phyloP scores from a whole-genome alignment of 2,329 filamentous ascomycete species.

The Clonostachys rosea region DNA sequence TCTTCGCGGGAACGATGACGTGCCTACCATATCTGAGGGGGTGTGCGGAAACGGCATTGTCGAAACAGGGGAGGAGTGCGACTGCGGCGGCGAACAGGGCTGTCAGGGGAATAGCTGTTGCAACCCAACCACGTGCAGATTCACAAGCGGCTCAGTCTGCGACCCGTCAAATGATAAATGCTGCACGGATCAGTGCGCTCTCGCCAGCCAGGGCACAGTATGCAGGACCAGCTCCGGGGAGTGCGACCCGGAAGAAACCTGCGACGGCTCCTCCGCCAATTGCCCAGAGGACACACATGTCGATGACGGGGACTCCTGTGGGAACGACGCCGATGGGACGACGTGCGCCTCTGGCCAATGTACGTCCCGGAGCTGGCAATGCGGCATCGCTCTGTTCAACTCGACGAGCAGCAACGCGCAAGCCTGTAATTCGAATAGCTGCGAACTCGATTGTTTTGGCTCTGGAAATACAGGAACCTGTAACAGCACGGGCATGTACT shows the following conservation, averaged over 20 bases:
- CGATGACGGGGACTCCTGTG: conserved; percentile 69
- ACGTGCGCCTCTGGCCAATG: conserved; percentile 90
- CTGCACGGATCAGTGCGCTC: conserved; percentile 64
- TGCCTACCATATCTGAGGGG: conserved; percentile 75
- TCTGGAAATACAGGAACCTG: conserved; percentile 62
- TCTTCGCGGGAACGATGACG: conserved; percentile 76
- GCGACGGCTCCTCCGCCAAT: conserved; percentile 63
- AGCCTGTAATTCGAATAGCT: conserved; percentile 71
- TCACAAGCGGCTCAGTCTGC: conserved; percentile 70
- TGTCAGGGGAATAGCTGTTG: conserved; percentile 81
- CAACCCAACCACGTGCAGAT: conserved; percentile 81
- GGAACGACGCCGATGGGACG: conserved; percentile 44
- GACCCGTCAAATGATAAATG: conserved; percentile 80
- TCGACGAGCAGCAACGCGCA: conserved; percentile 71
- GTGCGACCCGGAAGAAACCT: conserved; percentile 84
- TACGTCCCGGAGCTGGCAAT: conserved; percentile 87
- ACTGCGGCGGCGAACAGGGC: conserved; percentile 74
- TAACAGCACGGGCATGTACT: conserved; percentile 71
- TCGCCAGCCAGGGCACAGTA: conserved; percentile 62
- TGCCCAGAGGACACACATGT: conserved; percentile 72
- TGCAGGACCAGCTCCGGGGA: conserved; percentile 75
- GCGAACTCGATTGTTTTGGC: conserved; percentile 71
- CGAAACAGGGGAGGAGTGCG: conserved; percentile 91
- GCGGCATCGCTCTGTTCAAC: conserved; percentile 75
- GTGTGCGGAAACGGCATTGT: conserved; percentile 98